A percentile compares a stretch with the other conserved stretches of the same genome.
These are phyloP conservation scores for Rhodamnia rubescens DNA, from an alignment of 345 rosid genomes.

Conservation along the genomic window DNA sequence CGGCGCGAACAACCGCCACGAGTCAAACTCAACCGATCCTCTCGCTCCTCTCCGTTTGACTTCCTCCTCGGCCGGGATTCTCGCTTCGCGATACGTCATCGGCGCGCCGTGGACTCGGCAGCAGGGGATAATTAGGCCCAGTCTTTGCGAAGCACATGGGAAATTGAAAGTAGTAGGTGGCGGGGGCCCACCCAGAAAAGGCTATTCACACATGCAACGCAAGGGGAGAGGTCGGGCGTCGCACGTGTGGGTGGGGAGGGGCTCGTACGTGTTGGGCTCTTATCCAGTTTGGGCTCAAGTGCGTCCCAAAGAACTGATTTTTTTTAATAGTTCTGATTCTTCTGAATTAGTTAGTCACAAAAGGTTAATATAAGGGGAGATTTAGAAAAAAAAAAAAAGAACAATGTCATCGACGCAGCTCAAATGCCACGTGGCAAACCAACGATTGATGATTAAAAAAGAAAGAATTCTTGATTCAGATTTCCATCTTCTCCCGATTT, in stretches of 20 bases:
- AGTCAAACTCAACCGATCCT: neutral
- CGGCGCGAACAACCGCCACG: slow-evolving; percentile 4
- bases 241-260: neutral
- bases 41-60: neutral
- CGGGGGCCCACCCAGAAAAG: neutral
- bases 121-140: rapidly evolving
- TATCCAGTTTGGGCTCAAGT: neutral
- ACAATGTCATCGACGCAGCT: neutral
- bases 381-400: no score
- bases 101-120: neutral
- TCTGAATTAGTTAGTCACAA: neutral
- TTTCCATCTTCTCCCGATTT: no score
- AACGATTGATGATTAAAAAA: no score
- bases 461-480: no score
- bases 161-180: neutral
- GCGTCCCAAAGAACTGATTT: neutral
- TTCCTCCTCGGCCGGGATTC: neutral
- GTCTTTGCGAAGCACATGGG: neutral
- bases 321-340: no score
- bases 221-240: no score
- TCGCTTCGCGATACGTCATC: neutral
- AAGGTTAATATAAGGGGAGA: neutral
- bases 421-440: no score
- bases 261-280: neutral
- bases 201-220: neutral